Evolutionary conservation across 2,329 filamentous ascomycete genomes (phyloP), one percentile per base, ranked within the genome.

Genomic region (Penicillium sp.): DNA sequence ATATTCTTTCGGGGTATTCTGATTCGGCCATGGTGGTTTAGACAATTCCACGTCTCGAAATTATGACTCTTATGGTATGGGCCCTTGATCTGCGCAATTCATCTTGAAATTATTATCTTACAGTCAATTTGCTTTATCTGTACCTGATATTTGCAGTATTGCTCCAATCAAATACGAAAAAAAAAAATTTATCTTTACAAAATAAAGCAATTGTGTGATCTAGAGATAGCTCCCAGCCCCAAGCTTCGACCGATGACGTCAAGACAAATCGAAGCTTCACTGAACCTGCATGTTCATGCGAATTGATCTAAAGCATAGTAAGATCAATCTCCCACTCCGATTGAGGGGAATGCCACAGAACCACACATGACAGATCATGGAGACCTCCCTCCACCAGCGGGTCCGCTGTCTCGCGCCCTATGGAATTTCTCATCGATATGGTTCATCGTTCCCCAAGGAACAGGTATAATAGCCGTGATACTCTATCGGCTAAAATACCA

Each of bases 381-480:
- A n/a, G 8, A 1, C 4, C 14, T 40, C 14, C 26, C 4, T 34
- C 47, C 45, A 14, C 61, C 56, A 32, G n/a, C 20, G 1, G 45
- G 37, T n/a, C 46, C 60, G 10, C 20, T 62, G 1, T 61, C 56
- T 5, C 60, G 58, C 5, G 66, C 64, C 2, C 54, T 76, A n/a
- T 69, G 65, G 56, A 67, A 68, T 48, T 75, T 75, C 55, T 65
- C 66, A 1, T 71, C 71, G 10, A 65, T 65, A 59, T 75, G 73
- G 71, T 74, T 77, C 56, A 66, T 76, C 8, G 55, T 76, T 26
- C 69, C 74, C 0, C 74, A 76, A 61, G 73, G 74, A 18, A 76
- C 68, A 2, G 69, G 71, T 24, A 73, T 75, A 53, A 59, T 74
- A 8, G 66, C 70, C 14, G 60, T 75, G 8, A 63, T 75, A 43